phyloP scores from a whole-genome alignment of 768 basidiomycete genomes.

The Calocybe cyanea region DNA sequence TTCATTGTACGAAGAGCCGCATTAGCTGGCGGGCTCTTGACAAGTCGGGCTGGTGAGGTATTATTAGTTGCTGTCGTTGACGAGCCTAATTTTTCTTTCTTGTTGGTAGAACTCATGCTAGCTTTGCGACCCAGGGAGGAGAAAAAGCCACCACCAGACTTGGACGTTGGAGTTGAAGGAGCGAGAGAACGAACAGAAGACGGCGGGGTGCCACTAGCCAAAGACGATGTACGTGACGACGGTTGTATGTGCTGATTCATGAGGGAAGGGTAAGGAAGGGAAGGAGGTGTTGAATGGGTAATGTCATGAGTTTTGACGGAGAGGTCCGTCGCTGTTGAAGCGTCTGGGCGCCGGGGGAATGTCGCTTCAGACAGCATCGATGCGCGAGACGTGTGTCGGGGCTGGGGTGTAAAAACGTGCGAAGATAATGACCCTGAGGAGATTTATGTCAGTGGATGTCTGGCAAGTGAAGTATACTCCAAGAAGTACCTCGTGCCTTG shows the following conservation, averaged over 20 bases:
- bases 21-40: constrained; percentile 18
- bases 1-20: constrained; percentile 27
- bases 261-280: constrained; percentile 74
- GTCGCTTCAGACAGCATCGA: constrained; percentile 75
- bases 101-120: constrained; percentile 37
- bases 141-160: constrained; percentile 60
- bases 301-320: constrained; percentile 43
- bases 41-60: constrained; percentile 21
- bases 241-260: constrained; percentile 31
- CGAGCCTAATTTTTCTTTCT: constrained; percentile 20
- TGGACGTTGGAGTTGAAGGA: constrained; percentile 37
- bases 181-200: constrained; percentile 48
- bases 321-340: constrained; percentile 74
- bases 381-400: constrained; percentile 64
- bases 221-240: constrained; percentile 29
- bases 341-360: constrained; percentile 78
- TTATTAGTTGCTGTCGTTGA: constrained; percentile 17
- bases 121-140: constrained; percentile 70
- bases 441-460: constrained; percentile 16
- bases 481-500: constrained; percentile 49
- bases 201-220: constrained; percentile 35
- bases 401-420: constrained; percentile 45
- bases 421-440: constrained; percentile 32
- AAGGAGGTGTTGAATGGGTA: constrained; percentile 50
- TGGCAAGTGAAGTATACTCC: constrained; percentile 1